phyloP scores from a whole-genome alignment of 345 rosid genomes.

The Pistacia integerrima region DNA sequence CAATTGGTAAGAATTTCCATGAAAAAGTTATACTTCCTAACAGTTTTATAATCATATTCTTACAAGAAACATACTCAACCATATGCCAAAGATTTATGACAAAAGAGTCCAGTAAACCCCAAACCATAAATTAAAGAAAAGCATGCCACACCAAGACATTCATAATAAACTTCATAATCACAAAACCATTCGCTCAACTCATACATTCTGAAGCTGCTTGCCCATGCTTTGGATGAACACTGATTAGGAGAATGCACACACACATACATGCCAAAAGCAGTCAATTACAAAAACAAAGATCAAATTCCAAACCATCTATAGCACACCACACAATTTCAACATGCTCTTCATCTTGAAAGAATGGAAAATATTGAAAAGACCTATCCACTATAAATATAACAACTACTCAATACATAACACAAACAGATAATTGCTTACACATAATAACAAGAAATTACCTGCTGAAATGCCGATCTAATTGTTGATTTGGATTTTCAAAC shows the following conservation, averaged over 20 bases:
- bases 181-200: not conserved
- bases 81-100: not conserved
- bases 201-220: not conserved
- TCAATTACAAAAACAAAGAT: not conserved
- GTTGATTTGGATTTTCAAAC: constrained; percentile 82
- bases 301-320: not conserved
- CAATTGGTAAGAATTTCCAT: not conserved
- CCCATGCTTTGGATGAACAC: not conserved
- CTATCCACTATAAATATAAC: not conserved
- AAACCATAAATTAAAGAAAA: too few species aligned
- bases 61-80: not conserved
- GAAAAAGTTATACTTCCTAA: not conserved
- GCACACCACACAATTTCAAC: not conserved
- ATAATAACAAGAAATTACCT: constrained; percentile 42
- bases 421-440: not conserved
- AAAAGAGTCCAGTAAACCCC: too few species aligned
- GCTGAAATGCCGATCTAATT: constrained; percentile 74
- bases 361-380: not conserved
- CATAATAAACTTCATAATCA: not conserved
- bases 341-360: not conserved
- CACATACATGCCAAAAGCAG: not conserved
- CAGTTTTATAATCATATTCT: not conserved
- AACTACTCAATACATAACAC: not conserved
- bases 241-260: not conserved
- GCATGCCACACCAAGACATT: not conserved